Evolutionary conservation across 2,329 filamentous ascomycete genomes (phyloP), one percentile per base, ranked within the genome.

Genomic region (Calonectria henricotiae): DNA sequence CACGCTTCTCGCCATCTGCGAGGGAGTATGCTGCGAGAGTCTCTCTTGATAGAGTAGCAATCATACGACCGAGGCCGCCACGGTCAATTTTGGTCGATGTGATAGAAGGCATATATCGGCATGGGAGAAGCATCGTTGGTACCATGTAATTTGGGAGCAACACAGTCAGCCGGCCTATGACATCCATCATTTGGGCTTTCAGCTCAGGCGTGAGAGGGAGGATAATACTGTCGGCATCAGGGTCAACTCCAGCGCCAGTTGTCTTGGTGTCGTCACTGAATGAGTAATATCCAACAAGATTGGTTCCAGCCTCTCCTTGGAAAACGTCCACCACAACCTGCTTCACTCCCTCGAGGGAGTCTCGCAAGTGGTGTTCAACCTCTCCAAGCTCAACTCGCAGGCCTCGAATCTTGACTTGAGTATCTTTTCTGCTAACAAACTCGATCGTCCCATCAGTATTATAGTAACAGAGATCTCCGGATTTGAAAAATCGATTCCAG

Each of bases 11-110:
- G 13, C 61, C 32, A 46, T 63, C 61, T 11, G 65, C 35, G 12
- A 68, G 58, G 9, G 46, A 41, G 69, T 3, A 74, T 75, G 27
- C 69, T 43, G 37, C 55, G 1, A 73, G 43, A 11, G 54, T 39
- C 41, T 66, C 72, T 4, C 72, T 32, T 37, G 68, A 39, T 32
- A 63, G 12, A 15, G 62, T 5, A 71, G 67, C 20, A 15, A 47
- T 67, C 20, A 70, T 66, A 4, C 51, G 63, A 4, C 54, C 23
- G 1, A 60, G 35, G 5, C 54, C 54, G 27, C 35, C 23, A 7
- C 54, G 54, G 17, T 60, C 54, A 12, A 60, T 27, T 6, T 60
- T 60, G 9, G 54, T 60, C 9, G 54, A 43, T n/a, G 41, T 43
- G n/a, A 43, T 43, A 43, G 41, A 43, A n/a, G 41, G 41, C 41